Base-by-base conservation (phyloP, 2,329 filamentous ascomycete genomes). In the Herpotrichia juniperi region DNA sequence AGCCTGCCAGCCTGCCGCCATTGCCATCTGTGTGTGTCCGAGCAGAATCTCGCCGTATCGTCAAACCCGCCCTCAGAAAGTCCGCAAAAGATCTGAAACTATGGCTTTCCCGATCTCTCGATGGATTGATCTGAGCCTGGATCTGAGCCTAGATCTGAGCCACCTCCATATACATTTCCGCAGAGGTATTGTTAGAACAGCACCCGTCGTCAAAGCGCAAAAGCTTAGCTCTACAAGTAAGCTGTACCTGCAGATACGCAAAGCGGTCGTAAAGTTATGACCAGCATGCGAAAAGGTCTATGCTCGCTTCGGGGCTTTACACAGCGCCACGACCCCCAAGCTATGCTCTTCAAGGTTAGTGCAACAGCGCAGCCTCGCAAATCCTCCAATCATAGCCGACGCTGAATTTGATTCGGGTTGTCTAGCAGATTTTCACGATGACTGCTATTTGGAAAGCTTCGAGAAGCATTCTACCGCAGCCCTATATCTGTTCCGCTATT, bases 131-230 rank as follows among this genome's bases (percentile, higher is more conserved):
- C 26, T 28, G 26, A 17, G n/a, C 7, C 34, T 8, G 7, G 7
- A 12, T 40, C 19, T 19, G 19, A 19, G 10, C 19, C 10, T 16
- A n/a, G 8, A 17, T 37, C n/a, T 16, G 34, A 12, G 34, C 34
- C 34, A 37, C 34, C 34, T 37, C 34, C 34, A 31, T 31, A 37
- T 37, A 12, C 19, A 37, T 37, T 37, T 37, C 34, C 8, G n/a
- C 19, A 17, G n/a, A 37, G 34, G 34, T 37, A 40, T 40, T 40
- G 37, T 40, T 40, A 40, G 37, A 40, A 40, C 37, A 40, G 19
- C 19, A 28, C 26, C 26, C 26, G 26, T 12, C 26, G 26, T 28
- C 26, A 7, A 12, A 28, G 26, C 26, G 26, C 26, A 28, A 28
- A 28, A 28, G 26, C 26, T 28, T 28, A 12, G 7, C 7, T 28